Percentiles rank a stretch among this genome's conserved stretches.
These are phyloP conservation scores for Penicillium paxilli DNA, from an alignment of 495 filamentous ascomycete genomes.

Conservation along the genomic window DNA sequence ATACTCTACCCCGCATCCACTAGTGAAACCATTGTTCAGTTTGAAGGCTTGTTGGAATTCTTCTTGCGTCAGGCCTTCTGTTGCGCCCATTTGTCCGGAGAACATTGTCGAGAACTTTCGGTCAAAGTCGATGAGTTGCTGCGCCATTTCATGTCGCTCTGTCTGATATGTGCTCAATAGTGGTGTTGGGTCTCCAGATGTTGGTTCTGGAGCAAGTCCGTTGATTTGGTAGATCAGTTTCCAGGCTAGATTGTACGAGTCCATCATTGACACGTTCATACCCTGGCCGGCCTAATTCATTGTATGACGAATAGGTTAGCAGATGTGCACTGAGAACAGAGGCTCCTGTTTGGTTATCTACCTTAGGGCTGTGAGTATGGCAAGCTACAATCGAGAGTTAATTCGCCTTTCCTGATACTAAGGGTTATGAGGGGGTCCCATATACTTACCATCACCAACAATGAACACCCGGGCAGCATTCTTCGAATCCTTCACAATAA, in stretches of 20 bases:
- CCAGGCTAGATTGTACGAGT: conserved; percentile 80
- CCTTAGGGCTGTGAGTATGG: conserved; percentile 70
- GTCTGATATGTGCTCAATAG: conserved; percentile 68
- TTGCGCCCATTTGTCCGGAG: conserved; percentile 41
- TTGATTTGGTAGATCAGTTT: conserved; percentile 71
- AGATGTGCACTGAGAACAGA: no score
- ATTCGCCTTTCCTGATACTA: neutral
- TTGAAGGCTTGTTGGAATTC: conserved; percentile 51
- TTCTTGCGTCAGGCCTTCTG: conserved; percentile 42
- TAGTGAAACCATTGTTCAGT: conserved; percentile 41
- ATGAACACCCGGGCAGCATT: conserved; percentile 53
- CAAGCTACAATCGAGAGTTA: conserved; percentile 19
- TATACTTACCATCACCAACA: conserved; percentile 50
- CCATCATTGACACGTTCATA: conserved; percentile 85
- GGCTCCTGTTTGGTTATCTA: neutral
- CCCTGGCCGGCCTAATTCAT: conserved; percentile 69
- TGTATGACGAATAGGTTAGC: neutral
- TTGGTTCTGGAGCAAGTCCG: conserved; percentile 46
- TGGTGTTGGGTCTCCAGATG: conserved; percentile 38
- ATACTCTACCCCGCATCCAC: conserved; percentile 46
- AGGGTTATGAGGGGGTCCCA: neutral
- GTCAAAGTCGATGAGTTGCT: conserved; percentile 74
- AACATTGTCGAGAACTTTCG: conserved; percentile 53
- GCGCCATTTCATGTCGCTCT: conserved; percentile 67
- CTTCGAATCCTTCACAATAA: conserved; percentile 47